These are phyloP conservation scores for Pseudoscleropodium purum DNA, from an alignment of 225 moss, liverwort and hornwort genomes.

Conservation along the genomic window DNA sequence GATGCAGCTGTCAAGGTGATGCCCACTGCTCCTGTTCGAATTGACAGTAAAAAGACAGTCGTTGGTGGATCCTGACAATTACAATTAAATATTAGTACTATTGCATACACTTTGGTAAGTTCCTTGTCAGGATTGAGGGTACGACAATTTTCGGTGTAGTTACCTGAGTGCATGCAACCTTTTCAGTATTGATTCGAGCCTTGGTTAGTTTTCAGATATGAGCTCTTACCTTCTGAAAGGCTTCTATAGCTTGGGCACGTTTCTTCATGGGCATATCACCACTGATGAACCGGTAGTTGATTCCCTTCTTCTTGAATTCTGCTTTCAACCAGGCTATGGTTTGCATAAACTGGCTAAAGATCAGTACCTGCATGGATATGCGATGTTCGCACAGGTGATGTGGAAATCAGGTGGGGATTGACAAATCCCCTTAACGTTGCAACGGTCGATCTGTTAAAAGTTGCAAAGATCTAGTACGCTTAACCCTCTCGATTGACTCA, in stretches of 20 bases:
- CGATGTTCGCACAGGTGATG: neutral
- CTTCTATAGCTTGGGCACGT: conserved; percentile 96
- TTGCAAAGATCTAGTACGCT: neutral
- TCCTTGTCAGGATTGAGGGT: neutral
- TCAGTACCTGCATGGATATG: conserved; percentile 58
- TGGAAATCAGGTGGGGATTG: neutral
- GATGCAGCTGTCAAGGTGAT: conserved; percentile 98
- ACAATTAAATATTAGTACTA: neutral
- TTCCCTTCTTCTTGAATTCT: conserved; percentile 89
- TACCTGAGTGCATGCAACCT: neutral
- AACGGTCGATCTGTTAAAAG: neutral
- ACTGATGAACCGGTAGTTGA: conserved; percentile 94
- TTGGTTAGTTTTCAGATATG: neutral
- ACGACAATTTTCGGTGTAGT: neutral
- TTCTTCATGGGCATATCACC: conserved; percentile 99
- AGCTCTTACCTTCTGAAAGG: conserved; percentile 76
- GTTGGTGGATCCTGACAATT: conserved; percentile 93
- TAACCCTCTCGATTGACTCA: neutral
- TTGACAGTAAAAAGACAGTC: conserved; percentile 89
- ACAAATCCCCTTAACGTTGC: neutral
- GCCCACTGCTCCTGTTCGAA: conserved; percentile 96
- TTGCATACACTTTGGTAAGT: neutral
- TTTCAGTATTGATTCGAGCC: neutral
- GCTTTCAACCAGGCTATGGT: conserved; percentile 97
- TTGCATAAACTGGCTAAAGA: conserved; percentile 99